Evolutionary conservation across 106 monocot genomes (phyloP), one percentile per base, ranked within the genome.

Genomic region (Ottelia alismoides): DNA sequence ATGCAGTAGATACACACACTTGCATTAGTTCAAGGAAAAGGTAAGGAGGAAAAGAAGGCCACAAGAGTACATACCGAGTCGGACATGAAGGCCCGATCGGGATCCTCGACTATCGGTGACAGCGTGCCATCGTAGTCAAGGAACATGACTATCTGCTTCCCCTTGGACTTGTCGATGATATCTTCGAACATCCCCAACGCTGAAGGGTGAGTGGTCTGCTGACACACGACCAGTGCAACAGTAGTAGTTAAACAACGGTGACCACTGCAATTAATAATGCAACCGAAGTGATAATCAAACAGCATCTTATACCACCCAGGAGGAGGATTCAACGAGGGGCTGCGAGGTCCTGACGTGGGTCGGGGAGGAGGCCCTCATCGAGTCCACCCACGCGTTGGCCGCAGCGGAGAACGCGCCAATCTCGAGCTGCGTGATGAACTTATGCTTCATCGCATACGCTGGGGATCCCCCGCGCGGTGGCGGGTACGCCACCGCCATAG

Each of bases 91-190:
- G n/a, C n/a, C n/a, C n/a, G n/a, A n/a, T n/a, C n/a, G n/a, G n/a
- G n/a, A n/a, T n/a, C n/a, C n/a, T n/a, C n/a, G n/a, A n/a, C n/a
- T n/a, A n/a, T n/a, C n/a, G n/a, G n/a, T n/a, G n/a, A n/a, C n/a
- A n/a, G n/a, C n/a, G n/a, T n/a, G n/a, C n/a, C n/a, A n/a, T n/a
- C n/a, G n/a, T n/a, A n/a, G n/a, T n/a, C n/a, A n/a, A n/a, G n/a
- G n/a, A n/a, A n/a, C 50, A 68, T 52, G n/a, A 51, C 68, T 20
- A 68, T 68, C 57, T 68, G 32, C 43, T 68, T 68, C 58, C 59
- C 68, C 51, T 59, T 59, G 11, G 51, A 68, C 28, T 25, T 11
- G 3, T 17, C 30, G 6, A 48, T 52, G 11, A 68, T 59, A 22
- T 68, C 51, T 35, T 52, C 51, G 17, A 59, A 68, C 49, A 25